Base-by-base conservation (phyloP, 2,329 filamentous ascomycete genomes). In the Podosphaera fusca region DNA sequence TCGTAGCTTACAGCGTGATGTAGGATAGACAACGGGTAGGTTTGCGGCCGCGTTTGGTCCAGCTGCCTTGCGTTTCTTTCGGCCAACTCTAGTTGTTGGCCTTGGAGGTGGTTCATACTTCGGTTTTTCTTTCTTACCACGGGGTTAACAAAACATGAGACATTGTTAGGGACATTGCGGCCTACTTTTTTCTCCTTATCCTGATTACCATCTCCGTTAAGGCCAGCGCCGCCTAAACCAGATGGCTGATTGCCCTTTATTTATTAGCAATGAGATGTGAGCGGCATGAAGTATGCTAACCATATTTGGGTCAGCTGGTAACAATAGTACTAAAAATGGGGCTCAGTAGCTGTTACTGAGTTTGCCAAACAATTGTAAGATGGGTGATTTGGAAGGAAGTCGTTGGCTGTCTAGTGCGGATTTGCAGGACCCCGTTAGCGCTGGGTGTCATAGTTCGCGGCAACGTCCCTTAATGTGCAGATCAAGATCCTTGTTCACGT, bases 101-200 rank as follows among this genome's bases (percentile, higher is more conserved):
- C 90, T 84, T 71, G 92, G 92, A 64, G 92, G 92, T 62, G 92
- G 92, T 73, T 98, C 92, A 77, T 98, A 98, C 85, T 95, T 96
- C 69, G 92, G 92, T 83, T 98, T 98, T 61, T 98, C 90, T 79
- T 98, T 96, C 90, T 95, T 67, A 64, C 59, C 42, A 59, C 30
- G 42, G 55, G 35, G 56, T 65, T 54, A 66, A 61, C 55, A 57
- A 40, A 53, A 38, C 6, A 46, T 34, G 34, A 9, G 9, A 50
- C 56, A 14, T 40, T 40, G 33, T 46, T 6, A 21, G 35, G 38
- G 45, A 7, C 31, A 21, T 36, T 10, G 9, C 9, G 70, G 36
- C 9, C 57, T 73, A 86, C 90, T 80, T 96, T 96, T 79, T 96
- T 95, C 67, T 94, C 89, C 74, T 89, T 89, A 14, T 86, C 84